A percentile compares a stretch with the other conserved stretches of the same genome.
These are phyloP conservation scores for Cyclostephanos tholiformis DNA, from an alignment of 108 stramenopile genomes.

Conservation along the genomic window DNA sequence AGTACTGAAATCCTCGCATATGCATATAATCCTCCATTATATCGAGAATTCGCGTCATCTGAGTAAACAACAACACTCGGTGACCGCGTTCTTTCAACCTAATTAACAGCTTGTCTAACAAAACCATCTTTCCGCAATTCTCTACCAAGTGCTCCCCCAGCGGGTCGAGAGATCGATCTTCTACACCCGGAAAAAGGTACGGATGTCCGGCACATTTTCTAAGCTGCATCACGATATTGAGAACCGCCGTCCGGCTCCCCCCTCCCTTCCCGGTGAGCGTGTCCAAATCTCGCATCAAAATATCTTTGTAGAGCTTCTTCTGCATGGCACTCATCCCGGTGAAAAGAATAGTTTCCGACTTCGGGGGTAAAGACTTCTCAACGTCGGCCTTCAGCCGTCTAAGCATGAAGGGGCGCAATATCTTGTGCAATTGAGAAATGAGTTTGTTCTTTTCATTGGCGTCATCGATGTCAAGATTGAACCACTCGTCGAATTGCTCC, in stretches of 20 bases:
- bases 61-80: constrained; percentile 96
- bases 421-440: constrained; percentile 97
- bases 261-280: constrained; percentile 72
- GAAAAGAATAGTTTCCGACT: constrained; percentile 93
- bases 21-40: constrained; percentile 93
- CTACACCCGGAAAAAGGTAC: constrained; percentile 96
- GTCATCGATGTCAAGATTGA: constrained; percentile 89
- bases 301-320: constrained; percentile 92
- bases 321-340: constrained; percentile 91
- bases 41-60: constrained; percentile 96
- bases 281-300: constrained; percentile 87
- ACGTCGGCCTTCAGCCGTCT: constrained; percentile 95
- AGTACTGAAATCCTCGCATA: constrained; percentile 86
- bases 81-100: constrained; percentile 83
- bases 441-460: constrained; percentile 91
- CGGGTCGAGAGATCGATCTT: constrained; percentile 86
- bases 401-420: constrained; percentile 98
- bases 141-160: constrained; percentile 91
- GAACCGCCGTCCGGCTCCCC: constrained; percentile 79
- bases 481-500: constrained; percentile 96
- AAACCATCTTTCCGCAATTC: constrained; percentile 81
- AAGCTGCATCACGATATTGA: constrained; percentile 99
- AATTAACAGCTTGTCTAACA: constrained; percentile 92
- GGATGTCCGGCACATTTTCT: constrained; percentile 99
- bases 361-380: constrained; percentile 87